Percentiles rank a stretch among this genome's conserved stretches.
Conservation (phyloP, 108 stramenopile genomes). For the Skeletonema costatum region DNA sequence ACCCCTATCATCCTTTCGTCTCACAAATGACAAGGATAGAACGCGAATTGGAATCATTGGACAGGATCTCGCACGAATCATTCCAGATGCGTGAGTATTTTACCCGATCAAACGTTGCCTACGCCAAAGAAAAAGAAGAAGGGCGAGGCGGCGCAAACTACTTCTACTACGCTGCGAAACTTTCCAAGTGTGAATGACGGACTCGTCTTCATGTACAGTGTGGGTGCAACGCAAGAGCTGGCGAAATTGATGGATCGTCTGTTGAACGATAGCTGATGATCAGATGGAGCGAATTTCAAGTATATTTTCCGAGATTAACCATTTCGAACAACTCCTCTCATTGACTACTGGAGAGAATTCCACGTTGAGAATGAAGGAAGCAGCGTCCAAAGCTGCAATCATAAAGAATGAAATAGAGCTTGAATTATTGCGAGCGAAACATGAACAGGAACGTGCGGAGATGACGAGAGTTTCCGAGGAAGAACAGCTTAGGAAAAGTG, state of each 20-base stretch:
- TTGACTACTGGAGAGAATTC: slow-evolving; percentile 40
- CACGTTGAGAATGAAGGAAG: slow-evolving; percentile 51
- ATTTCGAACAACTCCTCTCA: slow-evolving; percentile 45
- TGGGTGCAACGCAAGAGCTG: slow-evolving; percentile 77
- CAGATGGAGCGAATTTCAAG: slow-evolving; percentile 45
- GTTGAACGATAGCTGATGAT: slow-evolving; percentile 20
- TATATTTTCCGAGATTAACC: slow-evolving; percentile 32
- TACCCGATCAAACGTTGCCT: slow-evolving; percentile 53
- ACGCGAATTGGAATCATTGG: slow-evolving; percentile 38
- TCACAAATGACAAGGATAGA: slow-evolving; percentile 31
- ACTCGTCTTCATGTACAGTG: slow-evolving; percentile 65
- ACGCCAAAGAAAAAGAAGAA: slow-evolving; percentile 17
- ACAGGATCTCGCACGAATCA: slow-evolving; percentile 31
- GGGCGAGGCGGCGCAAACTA: slow-evolving; percentile 20
- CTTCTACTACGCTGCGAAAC: background rate
- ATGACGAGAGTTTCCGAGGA: slow-evolving; percentile 38
- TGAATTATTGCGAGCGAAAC: slow-evolving; percentile 44
- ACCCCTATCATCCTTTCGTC: slow-evolving; percentile 34
- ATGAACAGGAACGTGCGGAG: slow-evolving; percentile 55
- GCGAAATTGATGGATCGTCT: slow-evolving; percentile 33
- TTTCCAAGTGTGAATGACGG: slow-evolving; percentile 66
- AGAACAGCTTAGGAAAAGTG: slow-evolving; percentile 33
- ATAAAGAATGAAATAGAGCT: slow-evolving; percentile 44
- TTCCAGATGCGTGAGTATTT: slow-evolving; percentile 58
- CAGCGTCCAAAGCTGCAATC: slow-evolving; percentile 53